These are phyloP conservation scores for Schoenoplectus tabernaemontani DNA, from an alignment of 202 grass and related monocot species.

Conservation along the genomic window DNA sequence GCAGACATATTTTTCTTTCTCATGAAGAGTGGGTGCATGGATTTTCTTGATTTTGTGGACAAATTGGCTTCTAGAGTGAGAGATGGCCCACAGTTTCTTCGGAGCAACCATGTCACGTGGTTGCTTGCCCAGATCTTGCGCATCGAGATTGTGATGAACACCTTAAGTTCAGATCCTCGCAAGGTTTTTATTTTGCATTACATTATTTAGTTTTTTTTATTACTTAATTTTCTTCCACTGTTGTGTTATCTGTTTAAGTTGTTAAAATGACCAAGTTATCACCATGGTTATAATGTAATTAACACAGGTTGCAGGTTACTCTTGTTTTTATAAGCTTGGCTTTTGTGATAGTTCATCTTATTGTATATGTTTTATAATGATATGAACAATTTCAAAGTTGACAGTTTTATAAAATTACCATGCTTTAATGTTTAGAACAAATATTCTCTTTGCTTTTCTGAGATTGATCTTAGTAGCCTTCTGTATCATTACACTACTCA, in stretches of 20 bases:
- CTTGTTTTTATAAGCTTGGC: not conserved
- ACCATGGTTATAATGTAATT: not conserved
- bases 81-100: slow-evolving; percentile 67
- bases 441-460: not conserved
- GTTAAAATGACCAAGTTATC: not conserved
- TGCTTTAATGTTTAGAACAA: not conserved
- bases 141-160: slow-evolving; percentile 83
- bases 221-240: not conserved
- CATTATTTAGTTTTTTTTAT: not conserved
- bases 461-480: slow-evolving; percentile 4
- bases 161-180: slow-evolving; percentile 75
- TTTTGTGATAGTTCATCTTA: not conserved
- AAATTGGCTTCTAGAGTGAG: slow-evolving; percentile 74
- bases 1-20: slow-evolving; percentile 98
- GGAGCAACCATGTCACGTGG: slow-evolving; percentile 94
- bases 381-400: not conserved
- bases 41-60: slow-evolving; percentile 96
- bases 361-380: not conserved
- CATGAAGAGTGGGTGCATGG: slow-evolving; percentile 96
- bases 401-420: not conserved
- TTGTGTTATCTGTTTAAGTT: not conserved
- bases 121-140: slow-evolving; percentile 87
- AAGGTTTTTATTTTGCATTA: slow-evolving; percentile 44
- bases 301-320: not conserved
- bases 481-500: not conserved